Evolutionary conservation across 2,329 filamentous ascomycete species (phyloP), one percentile per base, ranked within the genome.

Genomic region (Fusarium transvaalense): DNA sequence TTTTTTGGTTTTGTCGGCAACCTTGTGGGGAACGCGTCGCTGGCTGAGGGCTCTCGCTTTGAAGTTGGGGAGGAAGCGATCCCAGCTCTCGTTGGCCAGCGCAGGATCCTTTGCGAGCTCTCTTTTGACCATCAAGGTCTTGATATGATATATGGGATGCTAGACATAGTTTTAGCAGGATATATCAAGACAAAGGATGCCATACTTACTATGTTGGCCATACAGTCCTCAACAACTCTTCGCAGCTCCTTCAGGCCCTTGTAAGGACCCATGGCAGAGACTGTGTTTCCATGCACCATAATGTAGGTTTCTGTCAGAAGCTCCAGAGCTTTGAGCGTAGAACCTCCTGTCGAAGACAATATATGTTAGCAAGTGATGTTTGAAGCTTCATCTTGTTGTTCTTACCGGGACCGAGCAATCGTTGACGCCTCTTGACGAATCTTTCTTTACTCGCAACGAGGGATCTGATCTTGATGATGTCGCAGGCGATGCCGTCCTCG

Each of bases 41-140:
- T 94, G 94, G 82, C 89, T 94, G 70, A 98, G 86, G 57, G 91
- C 95, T 76, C 93, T 90, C 85, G 92, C 97, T 88, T 97, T 97
- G 85, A 98, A 98, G 79, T 99, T 94, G 51, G 96, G 96, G 52
- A 99, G 85, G 83, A 98, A 99, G 19, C 95, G 89, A 75, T 97
- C 94, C 95, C 95, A 99, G 78, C 89, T 96, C 82, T 98, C 94
- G 72, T 91, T 89, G 52, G 89, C 92, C 23, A 98, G 86, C 42
- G 91, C 91, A 0, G 94, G 93, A 75, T 97, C 93, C 81, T 97
- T 97, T 60, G 91, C 92, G 21, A 97, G 85, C 81, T 97, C 94
- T 19, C 92, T 89, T 82, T 96, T 97, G 78, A 97, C 96, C 93
- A 97, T 96, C 70, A 96, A 85, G 78, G 94, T 91, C 71, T 82